Base-by-base conservation (phyloP, 768 basidiomycete species). In the Phaffia australis region DNA sequence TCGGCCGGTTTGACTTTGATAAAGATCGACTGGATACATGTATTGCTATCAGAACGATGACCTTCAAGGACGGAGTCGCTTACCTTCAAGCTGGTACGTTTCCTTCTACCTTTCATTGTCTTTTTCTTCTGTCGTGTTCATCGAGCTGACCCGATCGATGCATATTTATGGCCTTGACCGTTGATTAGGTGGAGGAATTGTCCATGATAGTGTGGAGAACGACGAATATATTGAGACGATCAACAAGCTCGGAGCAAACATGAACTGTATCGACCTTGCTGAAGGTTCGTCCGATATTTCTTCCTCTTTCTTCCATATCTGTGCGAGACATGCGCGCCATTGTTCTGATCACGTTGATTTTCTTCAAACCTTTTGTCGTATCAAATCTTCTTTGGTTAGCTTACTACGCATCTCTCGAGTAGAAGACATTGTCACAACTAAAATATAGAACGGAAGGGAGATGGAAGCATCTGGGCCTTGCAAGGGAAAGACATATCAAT, bases 41-140 rank as follows among this genome's bases (percentile, higher is more conserved):
- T 78, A 99, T 99, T 72, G 94, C 95, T 5, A 98, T 99, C 72
- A 84, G 95, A 42, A 98, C 93, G 5, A 98, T 97, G 90, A 83
- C 86, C 1, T 97, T 95, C 81, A 97, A 95, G 77, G 83, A 92
- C 71, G 91, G 92, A 1, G 80, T 84, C 23, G 77, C 74, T 0
- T 98, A 97, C 76, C 78, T 98, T 56, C 93, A 97, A 75, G 95
- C 95, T 0, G 78, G 75, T 72, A 66, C 65, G 66, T 63, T 35
- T 19, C 7, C 30, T 35, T 18, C 30, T 5, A 15, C 48, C 19
- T 6, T 25, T 18, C 30, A 23, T 54, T 32, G 5, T n/a, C 49
- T 30, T 25, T 4, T 29, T 21, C 61, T 8, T 42, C 5, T 50
- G 9, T 30, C 25, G 8, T 18, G 6, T 47, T 47, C 27, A 3